Evolutionary conservation across 257 asterid genomes (phyloP), one percentile per base, ranked within the genome.

Genomic region (Nicotiana undulata): DNA sequence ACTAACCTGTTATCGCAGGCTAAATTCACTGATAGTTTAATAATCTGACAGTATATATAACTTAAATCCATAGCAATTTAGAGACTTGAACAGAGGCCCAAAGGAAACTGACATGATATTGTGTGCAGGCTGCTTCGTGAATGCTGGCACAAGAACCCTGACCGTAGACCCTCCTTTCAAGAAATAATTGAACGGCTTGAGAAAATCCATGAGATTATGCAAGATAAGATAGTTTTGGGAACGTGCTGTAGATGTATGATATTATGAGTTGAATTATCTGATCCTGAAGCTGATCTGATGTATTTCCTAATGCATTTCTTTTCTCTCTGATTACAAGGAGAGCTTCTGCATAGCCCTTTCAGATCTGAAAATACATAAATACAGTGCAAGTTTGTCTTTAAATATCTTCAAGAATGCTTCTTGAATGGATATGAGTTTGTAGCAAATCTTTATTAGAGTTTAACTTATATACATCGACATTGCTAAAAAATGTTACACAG

Each of bases 141-240:
- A 44, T 89, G 94, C 86, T 90, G 94, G 91, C 94, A 90, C 67
- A 89, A 87, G 89, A 86, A 82, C 63, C 90, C 92, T 4, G 89
- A 89, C 64, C 84, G 81, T 32, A 83, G 94, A 82, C 92, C 91
- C 3, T 51, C 87, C 2, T 89, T 90, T 68, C 92, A 86, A 86
- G 90, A 89, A 20, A 90, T 90, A 76, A 89, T 90, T 56, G 11
- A 80, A 68, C 88, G 77, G 59, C 86, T 90, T 34, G 92, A 90
- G 88, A 75, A 17, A 40, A 90, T 89, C 74, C 89, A 89, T 80
- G 89, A 79, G 51, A 81, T 49, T 51, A 81, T 88, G 83, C 66
- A 75, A 34, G 79, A 80, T 24, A 58, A 60, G 61, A 84, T 79
- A 66, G 85, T 77, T 81, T 76, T 77, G 6, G 89, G 75, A 80